A percentile compares a stretch with the other conserved stretches of the same genome.
phyloP scores from a whole-genome alignment of 2,329 filamentous ascomycete species.

The Talaromyces sp. region DNA sequence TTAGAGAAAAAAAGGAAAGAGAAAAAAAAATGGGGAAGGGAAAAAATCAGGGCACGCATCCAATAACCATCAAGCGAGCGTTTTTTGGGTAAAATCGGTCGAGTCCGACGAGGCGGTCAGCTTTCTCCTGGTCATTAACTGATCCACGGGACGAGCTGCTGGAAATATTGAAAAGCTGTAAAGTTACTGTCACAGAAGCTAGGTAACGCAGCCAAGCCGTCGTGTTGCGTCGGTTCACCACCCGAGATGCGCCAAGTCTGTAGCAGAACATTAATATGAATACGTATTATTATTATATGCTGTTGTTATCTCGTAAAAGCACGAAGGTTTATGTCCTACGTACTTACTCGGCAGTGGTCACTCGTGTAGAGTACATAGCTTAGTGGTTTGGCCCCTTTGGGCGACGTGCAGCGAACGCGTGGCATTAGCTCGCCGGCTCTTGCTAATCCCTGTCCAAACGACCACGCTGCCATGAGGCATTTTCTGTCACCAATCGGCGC shows the following conservation, averaged over 20 bases:
- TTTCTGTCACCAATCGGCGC: constrained; percentile 2
- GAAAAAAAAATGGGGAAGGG: neutral
- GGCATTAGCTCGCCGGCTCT: neutral
- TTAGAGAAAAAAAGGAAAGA: no score
- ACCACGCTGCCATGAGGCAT: constrained; percentile 1
- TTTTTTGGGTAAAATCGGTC: neutral
- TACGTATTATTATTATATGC: neutral
- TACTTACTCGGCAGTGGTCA: neutral
- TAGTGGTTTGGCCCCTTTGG: no score
- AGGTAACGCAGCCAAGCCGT: no score
- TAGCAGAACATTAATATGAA: no score
- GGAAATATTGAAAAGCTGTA: no score
- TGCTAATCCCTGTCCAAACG: neutral
- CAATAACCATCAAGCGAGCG: neutral
- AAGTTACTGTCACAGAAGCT: no score
- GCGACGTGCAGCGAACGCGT: constrained; percentile 5
- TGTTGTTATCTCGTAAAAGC: neutral
- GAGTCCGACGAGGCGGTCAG: neutral
- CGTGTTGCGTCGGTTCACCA: neutral
- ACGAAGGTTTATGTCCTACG: no score
- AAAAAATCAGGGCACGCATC: neutral
- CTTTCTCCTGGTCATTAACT: neutral
- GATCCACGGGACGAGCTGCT: neutral
- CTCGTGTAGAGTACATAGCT: no score
- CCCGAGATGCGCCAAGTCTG: neutral